Percentiles rank a stretch among this genome's conserved stretches.
These are phyloP conservation scores for Phaeotremella fagi DNA, from an alignment of 768 basidiomycete species.

Conservation along the genomic window DNA sequence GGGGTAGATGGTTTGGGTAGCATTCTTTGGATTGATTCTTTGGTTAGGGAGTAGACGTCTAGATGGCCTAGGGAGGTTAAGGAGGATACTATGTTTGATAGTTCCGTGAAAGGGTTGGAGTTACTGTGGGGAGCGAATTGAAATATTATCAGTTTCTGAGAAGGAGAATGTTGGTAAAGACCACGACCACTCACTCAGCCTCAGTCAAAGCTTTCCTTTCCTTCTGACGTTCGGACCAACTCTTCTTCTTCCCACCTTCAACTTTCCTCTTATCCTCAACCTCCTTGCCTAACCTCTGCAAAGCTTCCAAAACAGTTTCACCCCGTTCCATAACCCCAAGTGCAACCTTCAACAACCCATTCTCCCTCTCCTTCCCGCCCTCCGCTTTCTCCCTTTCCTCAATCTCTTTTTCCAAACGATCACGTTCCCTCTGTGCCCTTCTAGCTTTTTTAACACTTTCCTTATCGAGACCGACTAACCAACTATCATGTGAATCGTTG, in stretches of 20 bases:
- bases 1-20: too few relatives aligned
- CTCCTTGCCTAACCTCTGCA: constrained; percentile 70
- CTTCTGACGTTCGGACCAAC: constrained; percentile 50
- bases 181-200: constrained; percentile 20
- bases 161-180: too few relatives aligned
- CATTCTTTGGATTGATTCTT: constrained; percentile 48
- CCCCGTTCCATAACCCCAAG: constrained; percentile 75
- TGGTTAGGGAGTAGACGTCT: constrained; percentile 48
- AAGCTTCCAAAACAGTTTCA: constrained; percentile 81
- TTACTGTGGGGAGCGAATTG: constrained; percentile 12
- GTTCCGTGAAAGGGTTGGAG: constrained; percentile 43
- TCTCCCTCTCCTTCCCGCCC: constrained; percentile 33
- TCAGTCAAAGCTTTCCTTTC: constrained; percentile 43
- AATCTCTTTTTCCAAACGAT: constrained; percentile 63
- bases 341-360: constrained; percentile 51
- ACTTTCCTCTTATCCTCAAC: constrained; percentile 40
- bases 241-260: constrained; percentile 35
- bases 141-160: too few relatives aligned
- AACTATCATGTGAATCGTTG: constrained; percentile 84
- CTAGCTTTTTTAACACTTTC: constrained; percentile 77
- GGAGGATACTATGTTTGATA: constrained; percentile 45
- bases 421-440: constrained; percentile 64
- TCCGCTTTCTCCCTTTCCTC: constrained; percentile 72
- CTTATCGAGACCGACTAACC: constrained; percentile 87
- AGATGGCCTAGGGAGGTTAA: constrained; percentile 46